Percentiles rank a stretch among this genome's conserved stretches.
phyloP scores from a whole-genome alignment of 73 alveolate species.

The Durusdinium trenchii region DNA sequence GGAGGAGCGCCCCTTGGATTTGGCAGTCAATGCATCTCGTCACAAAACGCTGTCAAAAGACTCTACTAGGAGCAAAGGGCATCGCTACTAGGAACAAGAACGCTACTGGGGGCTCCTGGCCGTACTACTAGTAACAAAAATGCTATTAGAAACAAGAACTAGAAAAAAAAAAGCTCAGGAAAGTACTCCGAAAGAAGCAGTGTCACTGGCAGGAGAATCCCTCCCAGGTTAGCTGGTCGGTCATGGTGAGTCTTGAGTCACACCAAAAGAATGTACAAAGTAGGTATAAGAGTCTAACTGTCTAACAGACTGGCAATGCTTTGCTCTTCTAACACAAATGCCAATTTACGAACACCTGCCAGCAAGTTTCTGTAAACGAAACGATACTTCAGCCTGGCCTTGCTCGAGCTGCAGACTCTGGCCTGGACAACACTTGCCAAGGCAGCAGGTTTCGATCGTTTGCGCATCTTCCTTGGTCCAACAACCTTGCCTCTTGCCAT shows the following conservation, averaged over 20 bases:
- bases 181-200: constrained; percentile 37
- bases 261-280: background rate
- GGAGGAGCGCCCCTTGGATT: constrained; percentile 65
- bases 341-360: background rate
- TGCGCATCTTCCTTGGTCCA: background rate
- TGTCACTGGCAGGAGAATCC: constrained; percentile 69
- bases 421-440: background rate
- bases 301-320: background rate
- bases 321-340: background rate
- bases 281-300: too few species aligned
- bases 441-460: background rate
- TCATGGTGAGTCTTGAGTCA: background rate
- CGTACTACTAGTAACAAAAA: too few species aligned
- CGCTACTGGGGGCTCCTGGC: too few species aligned
- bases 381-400: background rate
- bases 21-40: background rate
- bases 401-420: background rate
- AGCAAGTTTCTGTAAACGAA: background rate
- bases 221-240: too few species aligned
- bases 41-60: background rate
- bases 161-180: background rate
- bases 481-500: constrained; percentile 28
- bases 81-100: too few species aligned
- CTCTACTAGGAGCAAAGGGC: background rate
- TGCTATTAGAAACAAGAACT: too few species aligned